These are phyloP conservation scores for Chaetomium globosum DNA, from an alignment of 2,329 filamentous ascomycete genomes.

Conservation along the genomic window DNA sequence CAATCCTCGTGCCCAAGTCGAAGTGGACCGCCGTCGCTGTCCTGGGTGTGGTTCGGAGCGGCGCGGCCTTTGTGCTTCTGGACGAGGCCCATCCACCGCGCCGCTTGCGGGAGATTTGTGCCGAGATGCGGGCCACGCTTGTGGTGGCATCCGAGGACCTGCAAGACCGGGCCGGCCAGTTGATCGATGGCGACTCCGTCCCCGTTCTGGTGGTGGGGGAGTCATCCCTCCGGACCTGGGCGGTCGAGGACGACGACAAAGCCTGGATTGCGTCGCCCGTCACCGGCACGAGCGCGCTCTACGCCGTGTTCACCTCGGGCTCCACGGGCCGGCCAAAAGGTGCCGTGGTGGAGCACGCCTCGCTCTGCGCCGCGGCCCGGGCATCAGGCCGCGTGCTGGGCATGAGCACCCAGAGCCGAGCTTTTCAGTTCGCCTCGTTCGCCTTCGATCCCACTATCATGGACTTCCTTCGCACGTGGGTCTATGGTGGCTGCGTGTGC, in stretches of 20 bases:
- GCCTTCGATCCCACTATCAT: conserved; percentile 6
- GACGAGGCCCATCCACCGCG: conserved; percentile 6
- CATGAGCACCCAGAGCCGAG: conserved; percentile 1
- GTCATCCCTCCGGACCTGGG: conserved; percentile 4
- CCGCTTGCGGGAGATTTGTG: conserved; percentile 3
- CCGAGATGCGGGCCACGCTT: conserved; percentile 8
- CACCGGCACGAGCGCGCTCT: conserved; percentile 2
- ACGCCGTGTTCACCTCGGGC: conserved; percentile 7
- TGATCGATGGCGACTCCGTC: conserved; percentile 4
- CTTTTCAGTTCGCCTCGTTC: conserved; percentile 4
- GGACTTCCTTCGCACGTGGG: conserved; percentile 3
- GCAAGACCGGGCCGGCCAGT: conserved; percentile 1
- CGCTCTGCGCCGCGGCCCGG: conserved; percentile 5
- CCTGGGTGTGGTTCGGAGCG: conserved; percentile 4
- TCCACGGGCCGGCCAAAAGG: conserved; percentile 5
- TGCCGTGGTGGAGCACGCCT: conserved; percentile 6
- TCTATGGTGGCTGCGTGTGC: conserved; percentile 7
- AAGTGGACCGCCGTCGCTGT: conserved; percentile 7
- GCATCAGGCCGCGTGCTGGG: conserved; percentile 9
- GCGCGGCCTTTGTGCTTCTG: conserved; percentile 8
- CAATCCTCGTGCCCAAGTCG: conserved; percentile 9
- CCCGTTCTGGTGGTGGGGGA: conserved; percentile 6
- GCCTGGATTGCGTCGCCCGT: conserved; percentile 3
- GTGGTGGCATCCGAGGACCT: conserved; percentile 5
- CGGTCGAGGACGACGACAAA: conserved; percentile 3